phyloP scores from a whole-genome alignment of 306 rosid species.

The Prunus persica region Prunus_persica_NCBIv2 NC_034014.1:500501-501000 shows the following conservation, averaged over 20 bases:
- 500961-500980: too few relatives aligned
- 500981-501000: too few relatives aligned
- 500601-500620: not conserved
- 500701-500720: not conserved
- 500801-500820: not conserved
- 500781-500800: not conserved
- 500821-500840: not conserved
- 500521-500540: not conserved
- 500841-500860: too few relatives aligned
- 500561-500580: not conserved
- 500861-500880: too few relatives aligned
- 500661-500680: not conserved
- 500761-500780: not conserved
- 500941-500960: too few relatives aligned
- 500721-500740: not conserved
- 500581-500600: not conserved
- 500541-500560: not conserved
- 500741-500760: not conserved
- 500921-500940: too few relatives aligned
- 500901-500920: too few relatives aligned
- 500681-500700: not conserved
- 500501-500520: slow-evolving; percentile 10
- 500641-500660: slow-evolving; percentile 3
- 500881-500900: too few relatives aligned
- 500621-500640: not conserved